These are phyloP conservation scores for Didymella pomorum DNA, from an alignment of 2,329 filamentous ascomycete genomes.

Conservation along the genomic window DNA sequence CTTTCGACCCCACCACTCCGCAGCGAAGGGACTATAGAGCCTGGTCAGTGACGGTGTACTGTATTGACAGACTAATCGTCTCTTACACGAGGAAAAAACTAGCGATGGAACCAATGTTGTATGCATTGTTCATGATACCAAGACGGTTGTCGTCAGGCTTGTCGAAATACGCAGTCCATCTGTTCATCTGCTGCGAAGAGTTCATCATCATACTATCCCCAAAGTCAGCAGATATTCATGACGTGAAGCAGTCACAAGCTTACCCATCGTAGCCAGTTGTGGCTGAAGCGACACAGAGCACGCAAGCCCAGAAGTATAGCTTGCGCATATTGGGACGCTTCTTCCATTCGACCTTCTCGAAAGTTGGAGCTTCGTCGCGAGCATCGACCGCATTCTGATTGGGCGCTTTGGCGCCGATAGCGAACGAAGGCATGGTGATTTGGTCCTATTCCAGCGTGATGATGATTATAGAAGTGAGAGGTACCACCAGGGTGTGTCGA, in stretches of 20 bases:
- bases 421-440: slow-evolving; percentile 20
- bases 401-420: slow-evolving; percentile 24
- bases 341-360: slow-evolving; percentile 62
- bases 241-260: slow-evolving; percentile 24
- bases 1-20: slow-evolving; percentile 56
- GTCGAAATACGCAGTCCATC: slow-evolving; percentile 51
- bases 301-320: slow-evolving; percentile 61
- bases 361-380: slow-evolving; percentile 59
- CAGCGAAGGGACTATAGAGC: slow-evolving; percentile 41
- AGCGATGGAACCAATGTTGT: slow-evolving; percentile 52
- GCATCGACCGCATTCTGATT: slow-evolving; percentile 40
- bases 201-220: slow-evolving; percentile 55
- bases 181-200: slow-evolving; percentile 52
- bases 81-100: slow-evolving; percentile 44
- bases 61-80: background rate
- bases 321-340: slow-evolving; percentile 64
- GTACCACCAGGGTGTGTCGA: slow-evolving; percentile 24
- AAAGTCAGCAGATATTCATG: background rate
- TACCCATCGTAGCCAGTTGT: slow-evolving; percentile 66
- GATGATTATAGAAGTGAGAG: slow-evolving; percentile 10
- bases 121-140: slow-evolving; percentile 57
- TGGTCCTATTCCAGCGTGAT: background rate
- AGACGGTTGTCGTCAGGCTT: slow-evolving; percentile 50
- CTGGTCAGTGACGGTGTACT: background rate
- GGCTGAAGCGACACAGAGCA: slow-evolving; percentile 63